These are phyloP conservation scores for Scleromitrula shiraiana DNA, from an alignment of 2,329 filamentous ascomycete species.

Conservation along the genomic window DNA sequence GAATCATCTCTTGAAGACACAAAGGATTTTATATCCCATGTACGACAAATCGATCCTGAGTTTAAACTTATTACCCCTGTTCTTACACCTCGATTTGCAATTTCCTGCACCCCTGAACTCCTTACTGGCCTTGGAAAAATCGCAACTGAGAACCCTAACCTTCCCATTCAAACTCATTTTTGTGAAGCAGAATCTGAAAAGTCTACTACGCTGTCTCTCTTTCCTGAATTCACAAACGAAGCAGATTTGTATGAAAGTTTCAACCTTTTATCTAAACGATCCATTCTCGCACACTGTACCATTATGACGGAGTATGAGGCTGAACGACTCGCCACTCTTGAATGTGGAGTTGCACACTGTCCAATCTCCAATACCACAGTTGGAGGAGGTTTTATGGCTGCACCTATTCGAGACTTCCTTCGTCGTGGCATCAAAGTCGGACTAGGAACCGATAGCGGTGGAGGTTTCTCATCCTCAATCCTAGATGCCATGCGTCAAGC, in stretches of 20 bases:
- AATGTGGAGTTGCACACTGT: conserved; percentile 56
- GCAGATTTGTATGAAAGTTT: conserved; percentile 51
- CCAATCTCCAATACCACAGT: conserved; percentile 57
- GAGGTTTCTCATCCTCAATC: conserved; percentile 53
- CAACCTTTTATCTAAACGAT: conserved; percentile 44
- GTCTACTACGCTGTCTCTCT: conserved; percentile 44
- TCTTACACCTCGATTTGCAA: conserved; percentile 17
- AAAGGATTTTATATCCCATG: conserved; percentile 11
- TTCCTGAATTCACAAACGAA: conserved; percentile 48
- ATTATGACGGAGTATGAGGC: conserved; percentile 52
- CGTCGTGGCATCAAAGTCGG: conserved; percentile 54
- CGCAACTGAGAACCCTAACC: conserved; percentile 36
- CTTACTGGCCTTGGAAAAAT: conserved; percentile 49
- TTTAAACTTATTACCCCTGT: conserved; percentile 46
- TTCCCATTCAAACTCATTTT: conserved; percentile 60
- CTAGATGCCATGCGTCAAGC: conserved; percentile 51
- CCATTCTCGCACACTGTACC: conserved; percentile 61
- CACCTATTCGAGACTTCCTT: conserved; percentile 50
- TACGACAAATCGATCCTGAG: conserved; percentile 40
- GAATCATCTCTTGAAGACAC: conserved; percentile 30
- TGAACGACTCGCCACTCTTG: conserved; percentile 35
- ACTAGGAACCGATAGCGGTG: conserved; percentile 56
- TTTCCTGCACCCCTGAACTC: conserved; percentile 45
- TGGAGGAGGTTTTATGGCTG: conserved; percentile 54
- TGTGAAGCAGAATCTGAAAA: conserved; percentile 57